Base-by-base conservation (phyloP, 768 basidiomycete species). In the Boletus bicolor region DNA sequence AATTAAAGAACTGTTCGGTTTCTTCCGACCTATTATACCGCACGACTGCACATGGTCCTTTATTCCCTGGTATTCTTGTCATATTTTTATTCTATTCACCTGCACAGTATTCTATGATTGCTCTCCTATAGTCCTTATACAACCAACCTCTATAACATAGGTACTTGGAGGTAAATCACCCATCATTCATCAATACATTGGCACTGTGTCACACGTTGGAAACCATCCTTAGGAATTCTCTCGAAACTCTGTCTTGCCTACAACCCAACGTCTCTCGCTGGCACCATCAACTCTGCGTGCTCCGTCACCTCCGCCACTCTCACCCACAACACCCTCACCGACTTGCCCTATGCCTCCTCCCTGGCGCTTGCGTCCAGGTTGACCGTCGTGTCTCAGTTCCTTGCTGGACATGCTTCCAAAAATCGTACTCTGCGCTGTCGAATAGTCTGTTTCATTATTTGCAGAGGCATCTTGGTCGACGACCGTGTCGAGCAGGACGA, bases 311-410 rank as follows among this genome's bases (percentile, higher is more conserved):
- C 53, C 35, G 17, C 44, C 41, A 2, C 44, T 41, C 34, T 57
- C 51, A 9, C 39, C 50, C 14, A 14, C 44, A 17, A 5, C 10
- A 4, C 53, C 44, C 15, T 57, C 44, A 24, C 58, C 59, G 7
- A 61, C 69, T 17, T 63, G 67, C 7, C 57, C 58, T 10, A 39
- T 43, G 14, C 70, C 68, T 35, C 56, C 60, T 37, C 53, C 53
- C 15, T 63, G 61, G 10, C 57, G 59, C 52, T 72, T 75, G 44
- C 71, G 65, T 19, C 69, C 65, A 41, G 60, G 54, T 34, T 64
- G 61, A 26, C 76, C 73, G 12, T 71, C 71, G 32, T 74, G 76
- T 50, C 69, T 70, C 42, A 61, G 19, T 56, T 77, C 75, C 41
- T 62, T 60, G 61, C 68, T 73, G 34, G 68, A 68, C 73, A 70